phyloP scores from a whole-genome alignment of 2,329 filamentous ascomycete genomes.

The Diaporthe humulicola region DNA sequence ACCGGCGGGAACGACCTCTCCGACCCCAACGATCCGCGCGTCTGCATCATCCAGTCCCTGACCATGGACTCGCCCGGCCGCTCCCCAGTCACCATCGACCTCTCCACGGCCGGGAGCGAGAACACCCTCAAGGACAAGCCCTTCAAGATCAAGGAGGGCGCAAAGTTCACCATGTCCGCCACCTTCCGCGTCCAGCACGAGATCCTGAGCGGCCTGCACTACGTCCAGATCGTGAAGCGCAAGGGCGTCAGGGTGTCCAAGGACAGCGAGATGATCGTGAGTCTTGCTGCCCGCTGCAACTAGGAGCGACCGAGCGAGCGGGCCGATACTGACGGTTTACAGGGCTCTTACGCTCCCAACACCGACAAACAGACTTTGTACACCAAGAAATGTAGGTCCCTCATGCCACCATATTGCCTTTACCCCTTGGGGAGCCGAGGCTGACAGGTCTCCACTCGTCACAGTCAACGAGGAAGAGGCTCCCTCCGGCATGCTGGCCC shows the following conservation, averaged over 20 bases:
- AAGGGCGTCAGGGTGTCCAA: constrained; percentile 90
- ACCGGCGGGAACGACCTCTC: constrained; percentile 79
- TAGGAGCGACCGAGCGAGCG: neutral
- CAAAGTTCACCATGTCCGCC: constrained; percentile 93
- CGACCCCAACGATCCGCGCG: constrained; percentile 85
- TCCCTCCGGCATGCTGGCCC: constrained; percentile 88
- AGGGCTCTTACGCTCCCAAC: constrained; percentile 95
- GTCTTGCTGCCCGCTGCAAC: constrained; percentile 49
- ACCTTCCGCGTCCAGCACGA: constrained; percentile 97
- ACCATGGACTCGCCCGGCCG: constrained; percentile 89
- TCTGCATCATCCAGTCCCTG: constrained; percentile 93
- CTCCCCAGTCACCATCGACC: constrained; percentile 88
- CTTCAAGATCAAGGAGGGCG: constrained; percentile 97
- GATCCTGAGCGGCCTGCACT: constrained; percentile 94
- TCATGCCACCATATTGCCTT: neutral
- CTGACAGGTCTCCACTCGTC: neutral
- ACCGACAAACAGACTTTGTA: constrained; percentile 89
- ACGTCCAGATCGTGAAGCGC: constrained; percentile 93
- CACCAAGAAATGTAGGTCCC: constrained; percentile 88
- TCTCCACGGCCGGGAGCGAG: constrained; percentile 80
- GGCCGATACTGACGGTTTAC: constrained; percentile 45
- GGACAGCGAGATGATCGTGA: constrained; percentile 97
- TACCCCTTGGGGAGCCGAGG: neutral
- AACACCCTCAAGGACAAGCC: constrained; percentile 87
- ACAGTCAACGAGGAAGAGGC: constrained; percentile 92